Evolutionary conservation across 2,329 filamentous ascomycete species (phyloP).

Genomic region (Stemphylium lycopersici): DNA sequence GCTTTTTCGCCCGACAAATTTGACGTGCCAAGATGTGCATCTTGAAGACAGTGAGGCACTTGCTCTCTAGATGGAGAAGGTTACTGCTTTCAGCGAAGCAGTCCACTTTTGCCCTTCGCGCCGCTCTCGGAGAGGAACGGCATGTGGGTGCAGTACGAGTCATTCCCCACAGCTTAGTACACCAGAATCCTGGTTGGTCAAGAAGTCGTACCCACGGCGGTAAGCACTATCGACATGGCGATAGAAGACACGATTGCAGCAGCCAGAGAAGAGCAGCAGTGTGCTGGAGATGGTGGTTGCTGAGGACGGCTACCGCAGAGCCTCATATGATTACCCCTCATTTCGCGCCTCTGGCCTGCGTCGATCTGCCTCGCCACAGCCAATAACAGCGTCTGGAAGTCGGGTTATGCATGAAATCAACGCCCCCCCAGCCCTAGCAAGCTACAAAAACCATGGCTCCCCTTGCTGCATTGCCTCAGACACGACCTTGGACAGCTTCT

Average conservation of each 20-base stretch:
- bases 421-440: slow-evolving; percentile 1
- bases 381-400: slow-evolving; percentile 27
- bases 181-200: slow-evolving; percentile 6
- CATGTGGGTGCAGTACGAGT: slow-evolving; percentile 20
- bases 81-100: slow-evolving; percentile 1
- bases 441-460: slow-evolving; percentile 14
- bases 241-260: not conserved
- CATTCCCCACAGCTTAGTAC: slow-evolving; percentile 18
- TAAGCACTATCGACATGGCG: not conserved
- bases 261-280: not conserved
- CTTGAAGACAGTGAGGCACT: slow-evolving; percentile 1
- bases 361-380: slow-evolving; percentile 21
- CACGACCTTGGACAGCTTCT: not conserved
- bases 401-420: slow-evolving; percentile 17
- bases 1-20: slow-evolving; percentile 1
- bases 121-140: slow-evolving; percentile 15
- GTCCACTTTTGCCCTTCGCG: slow-evolving; percentile 9
- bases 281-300: not conserved
- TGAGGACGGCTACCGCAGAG: slow-evolving; percentile 19
- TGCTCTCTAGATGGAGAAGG: not conserved
- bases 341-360: slow-evolving; percentile 13
- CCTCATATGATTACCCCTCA: slow-evolving; percentile 24
- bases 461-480: not conserved
- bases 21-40: not conserved
- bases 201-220: not conserved